Evolutionary conservation across 306 rosid genomes (phyloP).

Genomic region (Senna tora): DNA sequence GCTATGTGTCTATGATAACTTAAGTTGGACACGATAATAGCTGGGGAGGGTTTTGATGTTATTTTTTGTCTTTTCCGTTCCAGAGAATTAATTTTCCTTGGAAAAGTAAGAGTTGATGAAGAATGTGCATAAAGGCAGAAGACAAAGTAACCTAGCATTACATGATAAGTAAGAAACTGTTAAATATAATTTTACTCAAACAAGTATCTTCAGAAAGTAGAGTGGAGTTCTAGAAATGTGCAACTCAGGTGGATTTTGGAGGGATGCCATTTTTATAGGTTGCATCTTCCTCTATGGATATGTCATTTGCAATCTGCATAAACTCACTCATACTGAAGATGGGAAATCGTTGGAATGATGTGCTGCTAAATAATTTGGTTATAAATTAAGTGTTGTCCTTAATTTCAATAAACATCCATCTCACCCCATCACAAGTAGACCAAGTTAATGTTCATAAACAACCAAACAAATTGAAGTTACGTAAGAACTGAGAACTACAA

Average conservation of each 20-base stretch:
- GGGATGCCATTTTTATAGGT: background rate
- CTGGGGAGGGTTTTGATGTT: constrained; percentile 9
- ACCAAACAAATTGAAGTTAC: background rate
- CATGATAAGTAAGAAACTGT: constrained; percentile 11
- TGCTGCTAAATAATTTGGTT: constrained; percentile 11
- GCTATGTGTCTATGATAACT: background rate
- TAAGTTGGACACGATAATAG: constrained; percentile 19
- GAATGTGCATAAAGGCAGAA: constrained; percentile 11
- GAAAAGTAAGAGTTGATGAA: constrained; percentile 19
- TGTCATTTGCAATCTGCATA: background rate
- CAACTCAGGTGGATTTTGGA: background rate
- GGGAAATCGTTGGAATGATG: background rate
- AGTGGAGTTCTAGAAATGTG: background rate
- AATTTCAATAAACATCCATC: constrained; percentile 2
- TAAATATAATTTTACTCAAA: background rate
- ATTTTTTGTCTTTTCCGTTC: constrained; percentile 18
- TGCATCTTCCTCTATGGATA: background rate
- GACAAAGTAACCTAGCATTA: constrained; percentile 2
- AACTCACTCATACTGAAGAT: background rate
- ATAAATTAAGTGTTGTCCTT: background rate
- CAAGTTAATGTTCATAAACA: background rate
- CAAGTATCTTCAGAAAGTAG: background rate
- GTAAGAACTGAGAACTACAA: background rate
- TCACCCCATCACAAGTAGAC: background rate
- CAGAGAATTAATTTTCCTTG: constrained; percentile 12